phyloP scores from a whole-genome alignment of 2,329 filamentous ascomycete species.

The Alternaria rosae region DNA sequence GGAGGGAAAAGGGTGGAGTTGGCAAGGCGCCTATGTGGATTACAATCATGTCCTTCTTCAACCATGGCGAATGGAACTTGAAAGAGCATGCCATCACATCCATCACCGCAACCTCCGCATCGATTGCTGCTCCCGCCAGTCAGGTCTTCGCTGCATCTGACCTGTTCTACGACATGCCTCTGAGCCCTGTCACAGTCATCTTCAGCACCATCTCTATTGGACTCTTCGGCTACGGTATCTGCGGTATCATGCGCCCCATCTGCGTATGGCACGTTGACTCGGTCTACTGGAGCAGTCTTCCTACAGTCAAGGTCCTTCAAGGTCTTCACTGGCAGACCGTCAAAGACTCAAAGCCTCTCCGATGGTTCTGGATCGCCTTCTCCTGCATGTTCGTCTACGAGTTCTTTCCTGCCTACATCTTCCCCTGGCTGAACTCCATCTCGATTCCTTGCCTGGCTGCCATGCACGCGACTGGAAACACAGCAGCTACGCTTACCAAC shows the following conservation, averaged over 20 bases:
- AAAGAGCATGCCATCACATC: constrained; percentile 24
- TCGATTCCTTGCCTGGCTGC: constrained; percentile 25
- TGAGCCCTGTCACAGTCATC: constrained; percentile 21
- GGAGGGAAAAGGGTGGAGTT: constrained; percentile 19
- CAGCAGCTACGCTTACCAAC: constrained; percentile 19
- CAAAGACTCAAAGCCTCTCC: constrained; percentile 21
- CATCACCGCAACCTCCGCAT: constrained; percentile 25
- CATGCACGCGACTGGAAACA: constrained; percentile 22
- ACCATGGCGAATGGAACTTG: constrained; percentile 19
- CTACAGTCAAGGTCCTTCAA: constrained; percentile 24
- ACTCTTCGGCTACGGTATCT: constrained; percentile 23
- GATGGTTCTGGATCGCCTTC: constrained; percentile 28
- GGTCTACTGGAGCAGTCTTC: constrained; percentile 27
- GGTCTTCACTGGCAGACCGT: constrained; percentile 25
- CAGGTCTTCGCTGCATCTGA: constrained; percentile 24
- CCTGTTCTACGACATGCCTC: constrained; percentile 18
- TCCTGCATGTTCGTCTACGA: constrained; percentile 24
- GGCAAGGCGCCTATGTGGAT: constrained; percentile 18
- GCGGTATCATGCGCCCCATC: constrained; percentile 22
- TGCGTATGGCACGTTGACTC: constrained; percentile 26
- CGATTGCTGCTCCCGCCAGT: constrained; percentile 21
- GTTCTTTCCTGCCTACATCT: constrained; percentile 27
- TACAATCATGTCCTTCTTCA: constrained; percentile 22
- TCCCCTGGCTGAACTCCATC: constrained; percentile 25
- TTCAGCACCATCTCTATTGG: constrained; percentile 26